These are phyloP conservation scores for Fraxinus platypoda DNA, from an alignment of 305 asterid genomes.

Conservation along the genomic window DNA sequence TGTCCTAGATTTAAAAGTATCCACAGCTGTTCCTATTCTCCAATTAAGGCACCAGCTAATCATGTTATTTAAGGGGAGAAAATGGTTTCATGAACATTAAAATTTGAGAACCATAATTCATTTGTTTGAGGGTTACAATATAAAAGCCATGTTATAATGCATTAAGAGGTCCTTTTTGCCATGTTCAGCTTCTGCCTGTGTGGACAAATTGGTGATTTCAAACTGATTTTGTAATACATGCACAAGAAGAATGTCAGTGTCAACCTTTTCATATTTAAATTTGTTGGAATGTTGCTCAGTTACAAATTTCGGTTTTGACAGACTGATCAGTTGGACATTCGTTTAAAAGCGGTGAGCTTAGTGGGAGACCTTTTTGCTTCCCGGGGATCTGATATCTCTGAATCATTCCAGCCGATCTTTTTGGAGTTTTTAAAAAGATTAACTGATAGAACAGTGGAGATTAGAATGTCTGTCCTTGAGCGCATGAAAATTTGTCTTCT, in stretches of 20 bases:
- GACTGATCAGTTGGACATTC: conserved; percentile 83
- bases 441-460: conserved; percentile 81
- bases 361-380: conserved; percentile 86
- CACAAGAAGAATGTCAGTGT: conserved; percentile 6
- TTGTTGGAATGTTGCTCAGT: conserved; percentile 28
- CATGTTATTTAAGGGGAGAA: conserved; percentile 18
- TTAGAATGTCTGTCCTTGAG: conserved; percentile 86
- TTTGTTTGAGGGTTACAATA: conserved; percentile 5
- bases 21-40: conserved; percentile 4
- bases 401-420: conserved; percentile 75
- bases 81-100: conserved; percentile 8
- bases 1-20: conserved; percentile 6
- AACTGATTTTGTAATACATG: background rate
- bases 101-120: conserved; percentile 7
- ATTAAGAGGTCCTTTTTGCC: conserved; percentile 16
- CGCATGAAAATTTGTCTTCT: conserved; percentile 70
- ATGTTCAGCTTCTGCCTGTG: conserved; percentile 8
- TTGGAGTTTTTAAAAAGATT: conserved; percentile 83
- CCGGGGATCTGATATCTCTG: conserved; percentile 66
- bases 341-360: conserved; percentile 81
- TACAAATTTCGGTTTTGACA: conserved; percentile 41
- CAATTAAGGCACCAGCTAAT: conserved; percentile 4
- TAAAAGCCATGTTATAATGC: conserved; percentile 15
- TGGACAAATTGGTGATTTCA: conserved; percentile 14
- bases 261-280: conserved; percentile 6